Conservation (phyloP, 345 rosid species). For the Zanthoxylum bungeanum region DNA sequence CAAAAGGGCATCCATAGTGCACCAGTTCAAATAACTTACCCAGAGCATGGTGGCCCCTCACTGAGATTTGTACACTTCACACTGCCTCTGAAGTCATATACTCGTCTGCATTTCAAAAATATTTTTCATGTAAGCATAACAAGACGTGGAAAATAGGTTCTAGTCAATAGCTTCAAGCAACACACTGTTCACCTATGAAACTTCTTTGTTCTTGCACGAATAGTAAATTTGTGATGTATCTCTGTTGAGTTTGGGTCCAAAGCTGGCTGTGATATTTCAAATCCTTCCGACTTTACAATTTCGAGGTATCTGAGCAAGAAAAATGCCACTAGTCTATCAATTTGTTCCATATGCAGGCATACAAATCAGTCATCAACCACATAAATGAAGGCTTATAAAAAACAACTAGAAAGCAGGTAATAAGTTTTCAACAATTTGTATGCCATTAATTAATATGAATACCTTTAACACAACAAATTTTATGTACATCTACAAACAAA, state of each 20-base stretch:
- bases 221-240: constrained; percentile 92
- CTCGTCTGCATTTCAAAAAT: constrained; percentile 59
- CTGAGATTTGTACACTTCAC: constrained; percentile 76
- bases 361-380: not conserved
- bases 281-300: constrained; percentile 70
- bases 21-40: constrained; percentile 43
- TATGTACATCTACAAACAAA: not conserved
- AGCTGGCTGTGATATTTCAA: constrained; percentile 99
- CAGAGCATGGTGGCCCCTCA: constrained; percentile 97
- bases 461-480: not conserved
- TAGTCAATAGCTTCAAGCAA: constrained; percentile 2
- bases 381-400: not conserved
- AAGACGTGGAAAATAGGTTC: not conserved
- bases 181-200: constrained; percentile 58
- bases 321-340: not conserved
- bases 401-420: not conserved
- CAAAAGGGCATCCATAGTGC: not conserved
- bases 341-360: not conserved
- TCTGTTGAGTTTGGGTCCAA: constrained; percentile 88
- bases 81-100: constrained; percentile 79
- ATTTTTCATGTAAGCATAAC: constrained; percentile 16
- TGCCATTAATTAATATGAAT: not conserved
- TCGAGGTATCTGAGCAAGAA: constrained; percentile 56
- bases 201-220: constrained; percentile 73
- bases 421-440: no score